Conservation (phyloP, 306 rosid species). For the Prunus mume region DNA sequence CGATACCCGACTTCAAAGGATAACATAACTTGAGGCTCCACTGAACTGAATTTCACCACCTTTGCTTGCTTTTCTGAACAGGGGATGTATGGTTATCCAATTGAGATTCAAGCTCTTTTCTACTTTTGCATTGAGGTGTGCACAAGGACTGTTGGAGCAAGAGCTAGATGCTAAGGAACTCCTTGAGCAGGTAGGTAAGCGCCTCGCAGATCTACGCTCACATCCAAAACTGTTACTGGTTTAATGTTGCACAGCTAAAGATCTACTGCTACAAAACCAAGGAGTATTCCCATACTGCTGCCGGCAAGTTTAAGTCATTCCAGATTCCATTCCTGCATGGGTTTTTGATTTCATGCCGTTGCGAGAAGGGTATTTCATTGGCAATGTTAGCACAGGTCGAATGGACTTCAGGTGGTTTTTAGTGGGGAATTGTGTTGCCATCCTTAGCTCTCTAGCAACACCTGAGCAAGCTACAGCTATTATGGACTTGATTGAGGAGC, state of each 20-base stretch:
- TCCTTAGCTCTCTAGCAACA: slow-evolving; percentile 21
- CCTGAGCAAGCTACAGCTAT: slow-evolving; percentile 16
- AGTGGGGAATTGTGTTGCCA: slow-evolving; percentile 30
- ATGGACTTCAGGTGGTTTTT: slow-evolving; percentile 53
- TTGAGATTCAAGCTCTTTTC: too few species aligned
- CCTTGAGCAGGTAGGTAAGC: too few species aligned
- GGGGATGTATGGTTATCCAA: too few species aligned
- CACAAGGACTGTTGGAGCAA: too few species aligned
- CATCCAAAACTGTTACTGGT: slow-evolving; percentile 33
- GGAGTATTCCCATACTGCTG: slow-evolving; percentile 80
- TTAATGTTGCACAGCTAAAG: slow-evolving; percentile 58
- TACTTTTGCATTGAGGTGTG: too few species aligned
- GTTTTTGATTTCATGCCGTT: slow-evolving; percentile 80
- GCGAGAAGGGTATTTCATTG: slow-evolving; percentile 80
- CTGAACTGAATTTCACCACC: too few species aligned
- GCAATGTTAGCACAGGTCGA: slow-evolving; percentile 82
- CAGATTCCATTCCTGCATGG: slow-evolving; percentile 82
- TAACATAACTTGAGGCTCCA: too few species aligned
- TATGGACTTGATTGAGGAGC: slow-evolving; percentile 30
- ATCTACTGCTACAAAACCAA: slow-evolving; percentile 81
- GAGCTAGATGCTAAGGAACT: too few species aligned
- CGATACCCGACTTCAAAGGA: too few species aligned
- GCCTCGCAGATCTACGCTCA: not conserved
- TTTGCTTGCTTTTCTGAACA: too few species aligned
- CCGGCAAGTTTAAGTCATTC: slow-evolving; percentile 85